Percentiles rank a stretch among this genome's conserved stretches.
phyloP scores from a whole-genome alignment of 768 basidiomycete genomes.

The Tulasnella sp. region DNA sequence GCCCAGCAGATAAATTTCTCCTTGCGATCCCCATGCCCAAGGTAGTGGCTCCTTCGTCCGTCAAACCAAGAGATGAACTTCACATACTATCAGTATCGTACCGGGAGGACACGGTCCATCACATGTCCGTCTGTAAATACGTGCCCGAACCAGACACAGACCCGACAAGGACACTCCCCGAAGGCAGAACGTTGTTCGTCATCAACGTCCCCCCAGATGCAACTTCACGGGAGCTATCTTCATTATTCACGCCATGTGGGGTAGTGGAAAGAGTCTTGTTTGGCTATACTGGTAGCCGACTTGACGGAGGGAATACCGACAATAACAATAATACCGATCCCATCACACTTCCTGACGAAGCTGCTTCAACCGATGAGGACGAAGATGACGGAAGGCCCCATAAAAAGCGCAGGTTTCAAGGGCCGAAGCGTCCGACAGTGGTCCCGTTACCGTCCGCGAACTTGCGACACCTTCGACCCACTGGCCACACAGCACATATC shows the following conservation, averaged over 20 bases:
- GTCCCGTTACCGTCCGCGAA: conserved; percentile 44
- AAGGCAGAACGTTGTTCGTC: conserved; percentile 70
- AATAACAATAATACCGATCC: too few relatives aligned
- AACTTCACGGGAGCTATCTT: conserved; percentile 62
- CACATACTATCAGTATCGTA: background rate
- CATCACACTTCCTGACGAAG: conserved; percentile 17
- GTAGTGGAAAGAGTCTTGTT: conserved; percentile 66
- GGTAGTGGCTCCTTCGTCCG: too few relatives aligned
- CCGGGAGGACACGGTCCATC: conserved; percentile 37
- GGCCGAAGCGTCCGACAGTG: conserved; percentile 37
- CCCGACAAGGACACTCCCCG: conserved; percentile 26
- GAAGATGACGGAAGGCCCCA: conserved; percentile 29
- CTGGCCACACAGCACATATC: conserved; percentile 60
- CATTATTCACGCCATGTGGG: conserved; percentile 67
- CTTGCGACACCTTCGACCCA: conserved; percentile 45
- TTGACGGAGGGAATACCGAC: conserved; percentile 10
- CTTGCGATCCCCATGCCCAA: too few relatives aligned
- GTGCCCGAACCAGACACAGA: conserved; percentile 24
- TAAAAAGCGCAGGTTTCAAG: conserved; percentile 34
- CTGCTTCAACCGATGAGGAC: conserved; percentile 22
- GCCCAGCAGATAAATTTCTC: too few relatives aligned
- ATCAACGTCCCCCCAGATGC: conserved; percentile 85
- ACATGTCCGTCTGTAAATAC: conserved; percentile 68
- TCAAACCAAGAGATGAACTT: too few relatives aligned
- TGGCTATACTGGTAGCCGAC: conserved; percentile 27